Evolutionary conservation across 768 basidiomycete species (phyloP).

Genomic region (Exsudoporus frostii): DNA sequence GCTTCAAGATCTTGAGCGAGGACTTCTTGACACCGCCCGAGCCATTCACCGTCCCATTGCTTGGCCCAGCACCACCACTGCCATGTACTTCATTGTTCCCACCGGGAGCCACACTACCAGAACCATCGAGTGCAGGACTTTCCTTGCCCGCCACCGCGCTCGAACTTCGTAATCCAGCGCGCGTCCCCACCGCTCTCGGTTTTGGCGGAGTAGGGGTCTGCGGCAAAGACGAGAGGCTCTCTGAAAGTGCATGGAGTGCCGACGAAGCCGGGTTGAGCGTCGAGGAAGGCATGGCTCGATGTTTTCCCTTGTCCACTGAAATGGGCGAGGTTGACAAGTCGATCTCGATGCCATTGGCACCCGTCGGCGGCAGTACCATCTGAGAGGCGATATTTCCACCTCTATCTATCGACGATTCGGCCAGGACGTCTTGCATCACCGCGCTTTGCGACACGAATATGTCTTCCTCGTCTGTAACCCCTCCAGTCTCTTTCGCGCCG

Average conservation of each 20-base stretch:
- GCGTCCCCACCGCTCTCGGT: slow-evolving; percentile 43
- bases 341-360: slow-evolving; percentile 2
- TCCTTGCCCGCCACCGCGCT: slow-evolving; percentile 28
- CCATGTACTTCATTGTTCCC: slow-evolving; percentile 18
- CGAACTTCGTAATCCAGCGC: slow-evolving; percentile 45
- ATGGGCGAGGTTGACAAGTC: slow-evolving; percentile 15
- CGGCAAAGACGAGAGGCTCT: slow-evolving; percentile 55
- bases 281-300: slow-evolving; percentile 15
- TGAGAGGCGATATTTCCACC: slow-evolving; percentile 5
- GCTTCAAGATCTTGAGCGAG: slow-evolving; percentile 55
- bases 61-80: slow-evolving; percentile 17
- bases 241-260: slow-evolving; percentile 58
- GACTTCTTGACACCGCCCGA: slow-evolving; percentile 28
- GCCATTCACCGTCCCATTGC: slow-evolving; percentile 17
- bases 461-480: slow-evolving; percentile 1
- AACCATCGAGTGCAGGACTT: slow-evolving; percentile 29
- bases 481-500: not conserved
- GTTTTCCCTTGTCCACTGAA: slow-evolving; percentile 23
- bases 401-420: slow-evolving; percentile 8
- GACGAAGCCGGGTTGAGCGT: slow-evolving; percentile 29
- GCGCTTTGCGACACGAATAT: slow-evolving; percentile 9
- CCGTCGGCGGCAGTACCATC: slow-evolving; percentile 8
- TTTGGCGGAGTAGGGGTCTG: slow-evolving; percentile 34
- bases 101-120: slow-evolving; percentile 31
- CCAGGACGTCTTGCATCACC: not conserved